phyloP scores from a whole-genome alignment of 805 yeast species.

The Monosporozyma aquatica region DNA sequence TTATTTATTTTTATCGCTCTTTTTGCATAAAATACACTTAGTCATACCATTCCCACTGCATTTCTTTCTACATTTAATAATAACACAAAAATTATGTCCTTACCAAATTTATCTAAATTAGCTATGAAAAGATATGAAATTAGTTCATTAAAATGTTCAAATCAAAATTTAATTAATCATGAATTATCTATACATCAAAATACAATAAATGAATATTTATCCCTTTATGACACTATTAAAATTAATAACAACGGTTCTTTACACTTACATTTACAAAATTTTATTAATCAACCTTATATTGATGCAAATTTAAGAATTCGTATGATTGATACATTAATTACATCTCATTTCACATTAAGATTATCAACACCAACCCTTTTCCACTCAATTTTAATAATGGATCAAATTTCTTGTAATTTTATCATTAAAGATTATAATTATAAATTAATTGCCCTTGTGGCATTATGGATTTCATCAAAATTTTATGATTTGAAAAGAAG shows the following conservation, averaged over 20 bases:
- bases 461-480: slow-evolving; percentile 88
- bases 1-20: no score
- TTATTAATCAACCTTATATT: slow-evolving; percentile 34
- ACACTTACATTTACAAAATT: slow-evolving; percentile 17
- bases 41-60: no score
- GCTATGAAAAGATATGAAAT: slow-evolving; percentile 12
- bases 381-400: slow-evolving; percentile 62
- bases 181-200: slow-evolving; percentile 40
- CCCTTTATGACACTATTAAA: slow-evolving; percentile 2
- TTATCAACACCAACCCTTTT: slow-evolving; percentile 57
- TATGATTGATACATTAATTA: slow-evolving; percentile 72
- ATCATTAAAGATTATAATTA: slow-evolving; percentile 73
- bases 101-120: slow-evolving; percentile 3
- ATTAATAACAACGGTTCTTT: background rate
- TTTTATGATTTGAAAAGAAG: slow-evolving; percentile 58
- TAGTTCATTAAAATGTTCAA: slow-evolving; percentile 12
- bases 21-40: no score
- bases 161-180: slow-evolving; percentile 34
- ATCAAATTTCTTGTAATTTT: slow-evolving; percentile 76
- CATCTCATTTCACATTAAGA: slow-evolving; percentile 53
- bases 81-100: background rate
- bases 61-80: background rate
- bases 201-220: slow-evolving; percentile 38
- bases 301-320: slow-evolving; percentile 54
- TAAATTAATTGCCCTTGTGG: slow-evolving; percentile 77